Base-by-base conservation (phyloP, 202 grass and related monocot genomes). In the Bolboschoenoplectus hybrid region DNA sequence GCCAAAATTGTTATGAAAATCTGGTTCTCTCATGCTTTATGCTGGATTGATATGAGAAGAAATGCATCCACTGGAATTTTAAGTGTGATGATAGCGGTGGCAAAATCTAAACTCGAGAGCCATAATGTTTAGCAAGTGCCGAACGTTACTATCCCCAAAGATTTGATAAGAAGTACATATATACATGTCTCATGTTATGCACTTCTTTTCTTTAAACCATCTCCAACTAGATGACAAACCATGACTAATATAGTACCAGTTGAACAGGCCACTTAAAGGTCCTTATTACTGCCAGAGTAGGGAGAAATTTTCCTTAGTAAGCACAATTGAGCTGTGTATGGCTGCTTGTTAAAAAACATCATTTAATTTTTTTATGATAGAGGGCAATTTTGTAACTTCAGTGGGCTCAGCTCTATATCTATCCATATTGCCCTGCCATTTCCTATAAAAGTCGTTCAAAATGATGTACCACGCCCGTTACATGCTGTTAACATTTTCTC, bases 91-190 rank as follows among this genome's bases (percentile, higher is more conserved):
- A 46, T 53, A 14, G 19, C 55, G 73, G 47, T 34, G 5, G 12
- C 60, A 32, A 77, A 56, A 39, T 58, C 16, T 60, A 17, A 80
- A 43, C 19, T 57, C 39, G 16, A 43, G 51, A 58, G 12, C 34
- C 5, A 53, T 39, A 39, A 60, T 19, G 16, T 74, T 49, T 34
- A 51, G 19, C 46, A 26, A 74, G 70, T 51, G 14, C 70, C 32
- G 70, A 45, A 50, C 11, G 35, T 69, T 11, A 74, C 13, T 43
- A 19, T 79, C 6, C 4, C 16, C 3, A 80, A 7, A 2, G 41
- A 80, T 60, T 53, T 80, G 34, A 60, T 80, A 80, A 60, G 36
- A 41, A n/a, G 53, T 58, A 58, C 40, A 58, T 40, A 52, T 36
- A 35, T 49, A 76, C 6, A 12, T 8, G 13, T 76, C 5, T 57